Evolutionary conservation across 768 basidiomycete genomes (phyloP).

Genomic region (Infundibulicybe gibba): DNA sequence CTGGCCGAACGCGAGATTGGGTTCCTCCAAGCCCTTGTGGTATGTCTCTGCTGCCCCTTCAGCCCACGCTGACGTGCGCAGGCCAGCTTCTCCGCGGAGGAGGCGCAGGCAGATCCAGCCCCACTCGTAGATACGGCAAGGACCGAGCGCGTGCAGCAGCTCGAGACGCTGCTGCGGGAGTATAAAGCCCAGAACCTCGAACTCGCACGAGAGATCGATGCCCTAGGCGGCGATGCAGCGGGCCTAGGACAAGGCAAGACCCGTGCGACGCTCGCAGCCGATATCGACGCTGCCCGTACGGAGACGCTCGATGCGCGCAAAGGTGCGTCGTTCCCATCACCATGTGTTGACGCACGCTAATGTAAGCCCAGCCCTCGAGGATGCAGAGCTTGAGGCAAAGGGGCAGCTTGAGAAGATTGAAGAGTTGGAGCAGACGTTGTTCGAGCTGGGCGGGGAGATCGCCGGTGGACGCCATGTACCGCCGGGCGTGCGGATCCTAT

Average conservation of each 20-base stretch:
- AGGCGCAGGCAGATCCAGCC: constrained; percentile 21
- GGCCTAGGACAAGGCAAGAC: constrained; percentile 15
- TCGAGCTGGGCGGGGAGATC: constrained; percentile 74
- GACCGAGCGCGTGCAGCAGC: constrained; percentile 43
- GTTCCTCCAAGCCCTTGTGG: constrained; percentile 67
- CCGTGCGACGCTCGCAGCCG: constrained; percentile 31
- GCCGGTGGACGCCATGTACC: constrained; percentile 75
- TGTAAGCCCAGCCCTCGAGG: constrained; percentile 36
- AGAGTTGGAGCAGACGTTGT: constrained; percentile 71
- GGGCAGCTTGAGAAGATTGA: constrained; percentile 55
- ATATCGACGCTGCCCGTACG: constrained; percentile 25
- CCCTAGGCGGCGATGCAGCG: constrained; percentile 30
- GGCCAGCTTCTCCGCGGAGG: constrained; percentile 66
- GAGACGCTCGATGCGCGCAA: constrained; percentile 31
- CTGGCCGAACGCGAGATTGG: constrained; percentile 56
- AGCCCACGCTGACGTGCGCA: constrained; percentile 16
- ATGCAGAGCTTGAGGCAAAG: constrained; percentile 28
- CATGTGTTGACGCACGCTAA: background rate
- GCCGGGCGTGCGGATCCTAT: constrained; percentile 64
- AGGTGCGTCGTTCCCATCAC: constrained; percentile 24
- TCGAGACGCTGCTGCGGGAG: constrained; percentile 51
- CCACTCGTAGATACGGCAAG: constrained; percentile 28
- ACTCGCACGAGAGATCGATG: constrained; percentile 47
- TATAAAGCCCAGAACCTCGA: constrained; percentile 48
- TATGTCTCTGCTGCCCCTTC: constrained; percentile 25